Base-by-base conservation (phyloP, 2,329 filamentous ascomycete genomes). In the Aureobasidium mangrovei region DNA sequence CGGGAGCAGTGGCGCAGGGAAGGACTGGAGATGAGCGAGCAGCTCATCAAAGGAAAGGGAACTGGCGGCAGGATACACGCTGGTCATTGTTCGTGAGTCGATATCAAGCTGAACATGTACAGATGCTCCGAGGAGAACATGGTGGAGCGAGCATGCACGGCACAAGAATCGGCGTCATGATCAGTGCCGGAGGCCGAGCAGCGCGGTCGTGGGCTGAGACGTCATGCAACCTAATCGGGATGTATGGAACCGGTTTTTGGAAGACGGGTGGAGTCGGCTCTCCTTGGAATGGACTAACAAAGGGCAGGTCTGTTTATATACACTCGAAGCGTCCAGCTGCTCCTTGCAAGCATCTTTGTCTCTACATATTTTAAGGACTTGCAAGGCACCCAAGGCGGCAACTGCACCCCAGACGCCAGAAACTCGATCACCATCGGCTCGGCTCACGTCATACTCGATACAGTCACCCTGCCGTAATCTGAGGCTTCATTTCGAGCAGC, bases 1-100 rank as follows among this genome's bases (percentile, higher is more conserved):
- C 53, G 66, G 56, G 32, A 68, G 53, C 42, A 67, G 60, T 35
- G 65, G 59, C 39, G 59, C 7, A 56, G 61, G 62, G 60, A 59
- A 57, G 40, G 63, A 57, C n/a, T 61, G 62, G 57, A 68, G 61
- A 43, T 63, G 62, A 33, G 55, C 38, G 59, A 64, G 63, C 57
- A 69, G 53, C 33, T 57, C 24, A 44, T 61, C 58, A 61, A 70
- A 70, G 54, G 62, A 60, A 35, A 49, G 26, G 33, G 46, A 18
- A 28, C 36, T 46, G 46, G 24, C 28, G 43, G 41, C 35, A 18
- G 54, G 29, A 10, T 52, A 53, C 28, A 53, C 41, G 48, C 46
- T 56, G 32, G 54, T 40, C 54, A 56, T 56, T 40, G 48, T 7
- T 27, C 31, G n/a, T 51, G 35, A 8, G 28, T 10, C n/a, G n/a